Evolutionary conservation across 257 asterid genomes (phyloP), one percentile per base, ranked within the genome.

Genomic region (Anisodus acutangulus): DNA sequence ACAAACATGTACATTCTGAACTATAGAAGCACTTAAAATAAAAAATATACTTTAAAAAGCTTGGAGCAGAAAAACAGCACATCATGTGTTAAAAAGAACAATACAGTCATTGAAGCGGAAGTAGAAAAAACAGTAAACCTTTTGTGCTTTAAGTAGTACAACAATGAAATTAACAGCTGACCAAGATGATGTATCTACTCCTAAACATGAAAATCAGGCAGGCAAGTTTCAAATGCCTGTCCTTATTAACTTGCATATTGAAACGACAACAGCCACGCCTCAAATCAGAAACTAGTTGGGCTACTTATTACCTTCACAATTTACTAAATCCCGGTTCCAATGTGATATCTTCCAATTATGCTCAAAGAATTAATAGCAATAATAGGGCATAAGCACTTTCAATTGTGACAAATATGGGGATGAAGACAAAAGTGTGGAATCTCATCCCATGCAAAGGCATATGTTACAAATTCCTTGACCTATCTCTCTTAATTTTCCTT

Each of bases 81-180:
- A n/a, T 53, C 49, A 4, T 13, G 49, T 26, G 15, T 78, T 74
- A 53, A 49, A 31, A 78, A 76, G 31, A 78, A 53, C 19, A 8
- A 8, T 31, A 26, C 26, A 31, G 2, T 15, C 64, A 26, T 49
- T 74, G 81, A 74, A 51, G 12, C 2, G 22, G 45, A 22, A n/a
- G 12, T 26, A 7, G 45, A 49, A 19, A 74, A 22, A 74, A 49
- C 43, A 49, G 62, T 78, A 26, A 53, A 53, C 15, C 31, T 26
- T 53, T 4, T 31, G 64, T 53, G 82, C 49, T 53, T 31, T 53
- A 26, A 53, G 31, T 7, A 15, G 43, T 22, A 26, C 60, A 49
- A 74, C 62, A 22, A 11, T 22, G 62, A 74, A 74, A 49, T 26
- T 76, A 15, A 13, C 47, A 74, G 81, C 45, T 74, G 62, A 51